Conservation (phyloP, 495 filamentous ascomycete genomes). For the Penicillium steckii region DNA sequence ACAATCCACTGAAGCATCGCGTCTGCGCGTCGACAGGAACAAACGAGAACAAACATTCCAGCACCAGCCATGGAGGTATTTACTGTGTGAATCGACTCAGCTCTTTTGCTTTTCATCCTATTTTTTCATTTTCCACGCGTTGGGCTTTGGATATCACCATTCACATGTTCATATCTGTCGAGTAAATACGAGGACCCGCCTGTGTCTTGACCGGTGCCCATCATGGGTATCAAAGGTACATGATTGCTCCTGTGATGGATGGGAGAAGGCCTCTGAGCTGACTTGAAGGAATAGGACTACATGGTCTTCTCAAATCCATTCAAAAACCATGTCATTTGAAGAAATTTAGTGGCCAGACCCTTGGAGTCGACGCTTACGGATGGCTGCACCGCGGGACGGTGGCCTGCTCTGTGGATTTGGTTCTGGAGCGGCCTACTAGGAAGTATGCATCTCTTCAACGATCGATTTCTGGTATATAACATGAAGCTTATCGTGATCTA, state of each 20-base stretch:
- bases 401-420: conserved; percentile 88
- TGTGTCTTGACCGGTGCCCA: conserved; percentile 32
- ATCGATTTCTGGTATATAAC: background rate
- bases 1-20: conserved; percentile 17
- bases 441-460: conserved; percentile 55
- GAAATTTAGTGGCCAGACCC: conserved; percentile 81
- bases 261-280: background rate
- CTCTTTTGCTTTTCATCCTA: conserved; percentile 2
- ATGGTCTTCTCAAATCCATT: conserved; percentile 92
- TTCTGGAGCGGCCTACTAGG: conserved; percentile 78
- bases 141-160: conserved; percentile 3
- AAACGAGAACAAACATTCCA: conserved; percentile 32
- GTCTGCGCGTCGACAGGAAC: conserved; percentile 29
- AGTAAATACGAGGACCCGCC: conserved; percentile 33
- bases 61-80: conserved; percentile 23
- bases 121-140: conserved; percentile 2
- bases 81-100: conserved; percentile 13
- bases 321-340: conserved; percentile 84
- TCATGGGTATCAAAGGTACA: conserved; percentile 73
- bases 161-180: conserved; percentile 18
- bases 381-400: conserved; percentile 96
- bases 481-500: conserved; percentile 29
- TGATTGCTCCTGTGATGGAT: background rate
- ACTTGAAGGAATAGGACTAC: conserved; percentile 59
- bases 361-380: conserved; percentile 94